Percentiles rank a stretch among this genome's conserved stretches.
phyloP scores from a whole-genome alignment of 163 green algal genomes.

The Chlorella variabilis region DNA sequence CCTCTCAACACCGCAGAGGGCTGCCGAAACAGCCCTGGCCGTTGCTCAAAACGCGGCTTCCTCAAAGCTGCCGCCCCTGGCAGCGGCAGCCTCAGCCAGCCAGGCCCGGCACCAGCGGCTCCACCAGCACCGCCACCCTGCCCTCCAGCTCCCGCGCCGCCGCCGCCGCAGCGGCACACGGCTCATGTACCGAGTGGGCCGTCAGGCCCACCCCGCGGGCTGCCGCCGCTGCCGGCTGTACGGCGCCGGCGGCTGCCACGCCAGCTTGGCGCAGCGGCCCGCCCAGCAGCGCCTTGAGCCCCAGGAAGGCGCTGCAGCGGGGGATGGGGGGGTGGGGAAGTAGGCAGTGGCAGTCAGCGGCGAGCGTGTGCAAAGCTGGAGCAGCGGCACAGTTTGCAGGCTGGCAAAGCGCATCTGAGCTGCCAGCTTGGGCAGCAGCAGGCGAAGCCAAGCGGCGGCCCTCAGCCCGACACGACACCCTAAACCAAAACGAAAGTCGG shows the following conservation, averaged over 20 bases:
- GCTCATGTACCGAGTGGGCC: background rate
- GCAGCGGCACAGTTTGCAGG: too few species aligned
- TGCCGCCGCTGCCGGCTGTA: background rate
- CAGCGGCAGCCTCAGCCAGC: too few species aligned
- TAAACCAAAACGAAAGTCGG: too few species aligned
- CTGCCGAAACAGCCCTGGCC: too few species aligned
- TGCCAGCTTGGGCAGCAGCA: background rate
- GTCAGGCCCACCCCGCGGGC: background rate
- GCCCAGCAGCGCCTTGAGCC: conserved; percentile 32
- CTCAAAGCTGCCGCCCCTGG: too few species aligned
- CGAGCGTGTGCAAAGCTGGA: too few species aligned
- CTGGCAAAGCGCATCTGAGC: background rate
- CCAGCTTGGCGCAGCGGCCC: background rate
- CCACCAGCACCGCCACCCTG: background rate
- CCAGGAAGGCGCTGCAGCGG: conserved; percentile 29
- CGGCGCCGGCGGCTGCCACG: background rate
- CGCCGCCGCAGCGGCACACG: background rate
- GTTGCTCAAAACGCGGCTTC: too few species aligned
- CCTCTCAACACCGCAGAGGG: too few species aligned
- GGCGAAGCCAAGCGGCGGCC: too few species aligned
- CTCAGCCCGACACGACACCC: too few species aligned
- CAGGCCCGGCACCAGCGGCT: too few species aligned
- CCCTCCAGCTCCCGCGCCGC: background rate
- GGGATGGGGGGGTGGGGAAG: background rate
- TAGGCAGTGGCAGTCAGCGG: too few species aligned